phyloP scores from a whole-genome alignment of 164 flowering plant species.

The Annona cherimola region DNA sequence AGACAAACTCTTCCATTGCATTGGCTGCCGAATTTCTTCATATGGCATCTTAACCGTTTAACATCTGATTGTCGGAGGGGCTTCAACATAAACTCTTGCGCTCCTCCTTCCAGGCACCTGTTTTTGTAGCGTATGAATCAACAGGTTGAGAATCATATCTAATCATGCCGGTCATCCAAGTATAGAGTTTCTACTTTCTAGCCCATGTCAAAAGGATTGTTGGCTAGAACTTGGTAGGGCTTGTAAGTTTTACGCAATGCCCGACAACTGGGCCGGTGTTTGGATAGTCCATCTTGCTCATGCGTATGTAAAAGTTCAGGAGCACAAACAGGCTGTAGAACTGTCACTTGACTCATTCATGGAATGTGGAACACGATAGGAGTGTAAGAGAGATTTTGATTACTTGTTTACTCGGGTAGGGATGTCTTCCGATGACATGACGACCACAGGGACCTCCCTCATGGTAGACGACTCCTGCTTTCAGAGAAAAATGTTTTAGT shows the following conservation, averaged over 20 bases:
- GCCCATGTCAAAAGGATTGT: background rate
- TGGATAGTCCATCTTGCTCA: background rate
- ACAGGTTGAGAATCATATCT: background rate
- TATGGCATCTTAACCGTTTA: slow-evolving; percentile 30
- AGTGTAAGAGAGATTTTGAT: background rate
- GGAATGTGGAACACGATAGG: background rate
- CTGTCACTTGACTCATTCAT: too few relatives aligned
- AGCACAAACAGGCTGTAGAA: background rate
- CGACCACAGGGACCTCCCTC: slow-evolving; percentile 41
- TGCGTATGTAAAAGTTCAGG: background rate
- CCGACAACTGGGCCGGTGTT: background rate
- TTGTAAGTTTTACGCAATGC: too few relatives aligned
- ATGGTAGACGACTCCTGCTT: slow-evolving; percentile 32
- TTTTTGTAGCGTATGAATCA: background rate
- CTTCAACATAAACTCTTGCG: slow-evolving; percentile 39
- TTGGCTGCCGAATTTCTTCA: slow-evolving; percentile 15
- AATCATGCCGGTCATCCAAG: background rate
- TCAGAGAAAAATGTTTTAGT: background rate
- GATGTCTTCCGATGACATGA: slow-evolving; percentile 42
- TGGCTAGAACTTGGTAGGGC: background rate
- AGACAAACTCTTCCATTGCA: slow-evolving; percentile 10
- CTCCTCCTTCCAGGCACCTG: slow-evolving; percentile 53
- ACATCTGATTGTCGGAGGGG: slow-evolving; percentile 40
- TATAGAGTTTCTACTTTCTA: background rate
- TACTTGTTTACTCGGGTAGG: slow-evolving; percentile 33